A percentile compares a stretch with the other conserved stretches of the same genome.
Conservation (phyloP, 1,284 basidiomycete genomes). For the Leucoagaricus sp. region DNA sequence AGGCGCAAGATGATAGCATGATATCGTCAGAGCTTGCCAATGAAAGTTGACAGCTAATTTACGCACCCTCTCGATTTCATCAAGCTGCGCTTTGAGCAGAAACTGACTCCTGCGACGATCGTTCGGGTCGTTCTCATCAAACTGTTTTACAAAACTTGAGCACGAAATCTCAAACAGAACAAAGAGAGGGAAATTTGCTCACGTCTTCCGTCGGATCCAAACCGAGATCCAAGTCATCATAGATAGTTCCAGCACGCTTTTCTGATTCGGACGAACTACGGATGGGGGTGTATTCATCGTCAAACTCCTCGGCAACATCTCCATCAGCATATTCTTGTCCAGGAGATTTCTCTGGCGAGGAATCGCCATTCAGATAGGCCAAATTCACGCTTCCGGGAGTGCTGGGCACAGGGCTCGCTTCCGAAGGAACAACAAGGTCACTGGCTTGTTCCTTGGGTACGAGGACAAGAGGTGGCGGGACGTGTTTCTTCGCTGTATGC, state of each 20-base stretch:
- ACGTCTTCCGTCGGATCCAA: constrained; percentile 54
- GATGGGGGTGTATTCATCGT: constrained; percentile 36
- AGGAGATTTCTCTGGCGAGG: constrained; percentile 18
- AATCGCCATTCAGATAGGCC: constrained; percentile 33
- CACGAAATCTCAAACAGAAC: constrained; percentile 17
- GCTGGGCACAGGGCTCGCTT: constrained; percentile 28
- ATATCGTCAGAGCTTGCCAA: not conserved
- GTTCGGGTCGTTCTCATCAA: constrained; percentile 66
- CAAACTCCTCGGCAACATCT: constrained; percentile 22
- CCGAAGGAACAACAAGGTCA: constrained; percentile 26
- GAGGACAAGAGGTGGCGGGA: constrained; percentile 56
- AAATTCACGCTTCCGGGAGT: constrained; percentile 27
- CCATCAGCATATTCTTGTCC: constrained; percentile 1
- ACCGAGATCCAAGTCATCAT: constrained; percentile 70
- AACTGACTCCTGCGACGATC: constrained; percentile 72
- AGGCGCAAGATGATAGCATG: constrained; percentile 11
- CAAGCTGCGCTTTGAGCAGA: constrained; percentile 67
- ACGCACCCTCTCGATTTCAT: constrained; percentile 72
- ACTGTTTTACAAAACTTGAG: constrained; percentile 37
- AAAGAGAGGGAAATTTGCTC: constrained; percentile 32
- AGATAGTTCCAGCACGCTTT: constrained; percentile 68
- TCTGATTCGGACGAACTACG: constrained; percentile 53
- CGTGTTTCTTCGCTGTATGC: constrained; percentile 29
- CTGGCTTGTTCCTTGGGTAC: constrained; percentile 30
- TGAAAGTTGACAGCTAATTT: not conserved